Base-by-base conservation (phyloP, 1,139 yeast species). In the Candida sp. region DNA sequence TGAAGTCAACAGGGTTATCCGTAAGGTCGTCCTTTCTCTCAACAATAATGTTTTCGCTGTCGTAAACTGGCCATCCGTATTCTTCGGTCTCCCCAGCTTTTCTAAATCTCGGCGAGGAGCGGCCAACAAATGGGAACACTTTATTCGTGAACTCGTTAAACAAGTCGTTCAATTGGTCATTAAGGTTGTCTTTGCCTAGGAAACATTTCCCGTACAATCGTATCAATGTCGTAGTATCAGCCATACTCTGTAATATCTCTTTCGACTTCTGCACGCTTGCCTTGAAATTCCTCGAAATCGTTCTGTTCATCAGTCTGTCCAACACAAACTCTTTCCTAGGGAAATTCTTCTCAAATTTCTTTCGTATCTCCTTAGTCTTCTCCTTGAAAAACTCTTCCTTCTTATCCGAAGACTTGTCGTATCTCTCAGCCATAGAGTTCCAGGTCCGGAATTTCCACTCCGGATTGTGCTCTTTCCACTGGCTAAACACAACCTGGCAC, bases 181-280 rank as follows among this genome's bases (percentile, higher is more conserved):
- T 42, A 17, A 47, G 40, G 4, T 51, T 47, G 5, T 47, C 45
- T 40, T 54, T 50, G 5, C 58, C 54, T 32, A 72, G 43, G 54
- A 71, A 77, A 53, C 81, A 77, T 50, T 70, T 67, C 3, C 75
- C 75, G 51, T 63, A 77, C 2, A 73, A 49, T 41, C 82, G 51
- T 50, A 73, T 44, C 3, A 75, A 31, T 0, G 75, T 63, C 27
- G 64, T 58, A 2, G 69, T 57, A 56, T 77, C 81, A 1, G 77
- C 78, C 78, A 77, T 73, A 22, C 58, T 54, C 28, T 64, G 67
- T 32, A 70, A 72, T 1, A 63, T 58, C 0, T 46, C 33, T 22
- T 50, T 41, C 3, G 72, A 63, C 5, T 54, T 54, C 7, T 45
- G 37, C 6, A 70, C 54, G 8, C 54, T 52, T 9, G 52, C 42